Conservation (phyloP, 2,329 filamentous ascomycete genomes). For the Ilyonectria sp. region DNA sequence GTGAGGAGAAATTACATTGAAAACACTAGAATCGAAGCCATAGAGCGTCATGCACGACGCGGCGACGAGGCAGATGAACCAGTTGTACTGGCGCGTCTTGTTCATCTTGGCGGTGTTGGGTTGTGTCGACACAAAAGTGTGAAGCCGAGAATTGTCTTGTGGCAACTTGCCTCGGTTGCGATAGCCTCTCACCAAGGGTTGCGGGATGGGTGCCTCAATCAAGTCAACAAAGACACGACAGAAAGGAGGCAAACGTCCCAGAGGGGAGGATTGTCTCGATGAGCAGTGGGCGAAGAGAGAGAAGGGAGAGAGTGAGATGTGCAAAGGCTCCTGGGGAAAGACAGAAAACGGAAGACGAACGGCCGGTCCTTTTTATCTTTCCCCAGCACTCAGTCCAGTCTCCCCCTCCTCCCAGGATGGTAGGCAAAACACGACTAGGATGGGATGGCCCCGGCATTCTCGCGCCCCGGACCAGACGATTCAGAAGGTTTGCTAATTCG, state of each 20-base stretch:
- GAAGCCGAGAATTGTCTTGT: background rate
- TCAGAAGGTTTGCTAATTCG: constrained; percentile 17
- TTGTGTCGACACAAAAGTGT: background rate
- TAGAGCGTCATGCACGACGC: constrained; percentile 83
- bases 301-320: constrained; percentile 15
- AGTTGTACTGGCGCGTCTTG: constrained; percentile 52
- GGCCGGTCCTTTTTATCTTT: constrained; percentile 41
- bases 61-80: constrained; percentile 77
- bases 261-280: constrained; percentile 9
- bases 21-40: constrained; percentile 82
- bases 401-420: background rate
- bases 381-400: background rate
- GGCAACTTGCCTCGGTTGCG: background rate
- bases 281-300: background rate
- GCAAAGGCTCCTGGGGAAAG: constrained; percentile 18
- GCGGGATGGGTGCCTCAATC: background rate
- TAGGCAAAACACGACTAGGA: constrained; percentile 17
- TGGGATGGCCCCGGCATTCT: constrained; percentile 20
- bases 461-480: constrained; percentile 38
- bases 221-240: background rate
- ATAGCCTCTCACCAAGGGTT: background rate
- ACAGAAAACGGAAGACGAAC: constrained; percentile 20
- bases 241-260: background rate
- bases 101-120: constrained; percentile 51
- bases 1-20: constrained; percentile 64